phyloP scores from a whole-genome alignment of 2,329 filamentous ascomycete species.

The Sporothrix dimorphospora region DNA sequence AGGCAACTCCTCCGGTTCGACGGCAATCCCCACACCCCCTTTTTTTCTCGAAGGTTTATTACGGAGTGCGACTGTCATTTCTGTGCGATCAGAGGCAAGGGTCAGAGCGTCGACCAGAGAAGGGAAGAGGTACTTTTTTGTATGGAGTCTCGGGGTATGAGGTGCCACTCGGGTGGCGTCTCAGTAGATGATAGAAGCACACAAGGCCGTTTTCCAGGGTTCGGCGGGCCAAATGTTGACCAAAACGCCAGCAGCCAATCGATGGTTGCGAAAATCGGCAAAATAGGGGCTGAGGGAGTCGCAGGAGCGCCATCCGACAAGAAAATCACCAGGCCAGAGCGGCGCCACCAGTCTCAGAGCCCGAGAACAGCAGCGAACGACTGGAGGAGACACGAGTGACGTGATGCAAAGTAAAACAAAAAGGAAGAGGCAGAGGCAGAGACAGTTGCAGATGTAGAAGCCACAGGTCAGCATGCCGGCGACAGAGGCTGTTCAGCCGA shows the following conservation, averaged over 20 bases:
- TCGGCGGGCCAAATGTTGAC: neutral
- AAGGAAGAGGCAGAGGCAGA: neutral
- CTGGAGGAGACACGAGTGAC: neutral
- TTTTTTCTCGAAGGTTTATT: conserved; percentile 10
- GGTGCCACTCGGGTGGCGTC: conserved; percentile 11
- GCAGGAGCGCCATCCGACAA: neutral
- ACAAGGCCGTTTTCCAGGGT: neutral
- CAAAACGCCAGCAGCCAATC: conserved; percentile 1
- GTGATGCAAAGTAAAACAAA: neutral
- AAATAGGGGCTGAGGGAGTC: conserved; percentile 12
- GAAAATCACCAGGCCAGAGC: conserved; percentile 12
- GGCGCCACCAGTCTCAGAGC: conserved; percentile 4
- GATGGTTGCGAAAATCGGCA: conserved; percentile 6
- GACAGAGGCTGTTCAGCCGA: conserved; percentile 12
- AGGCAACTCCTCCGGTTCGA: conserved; percentile 13
- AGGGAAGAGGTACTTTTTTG: too few species aligned
- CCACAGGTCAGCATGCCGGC: neutral
- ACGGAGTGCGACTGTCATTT: neutral
- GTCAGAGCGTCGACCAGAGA: conserved; percentile 7
- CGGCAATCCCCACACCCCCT: conserved; percentile 12
- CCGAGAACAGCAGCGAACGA: neutral
- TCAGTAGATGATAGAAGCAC: neutral
- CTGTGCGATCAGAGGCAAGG: neutral
- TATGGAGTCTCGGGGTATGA: neutral
- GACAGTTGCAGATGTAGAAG: neutral